phyloP scores from a whole-genome alignment of 2,329 filamentous ascomycete species.

The Coniochaeta ligniaria region DNA sequence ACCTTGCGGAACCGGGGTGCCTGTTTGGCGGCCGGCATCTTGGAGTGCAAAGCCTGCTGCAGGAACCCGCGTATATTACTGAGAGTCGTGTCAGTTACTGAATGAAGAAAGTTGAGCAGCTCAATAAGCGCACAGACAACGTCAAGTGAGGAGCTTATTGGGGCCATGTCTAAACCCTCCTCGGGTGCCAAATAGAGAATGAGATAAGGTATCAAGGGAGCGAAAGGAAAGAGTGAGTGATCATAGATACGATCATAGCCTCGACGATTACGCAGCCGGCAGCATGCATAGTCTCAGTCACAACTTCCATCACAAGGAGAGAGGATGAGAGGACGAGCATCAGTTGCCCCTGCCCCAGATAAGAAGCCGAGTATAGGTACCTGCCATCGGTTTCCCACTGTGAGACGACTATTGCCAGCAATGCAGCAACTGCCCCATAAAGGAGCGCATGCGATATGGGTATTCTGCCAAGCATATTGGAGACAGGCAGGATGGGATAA shows the following conservation, averaged over 20 bases:
- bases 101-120: neutral
- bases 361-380: constrained; percentile 1
- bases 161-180: neutral
- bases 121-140: neutral
- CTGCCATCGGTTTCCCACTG: neutral
- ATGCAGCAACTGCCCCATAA: neutral
- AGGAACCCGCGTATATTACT: constrained; percentile 13
- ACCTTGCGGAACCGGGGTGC: constrained; percentile 69
- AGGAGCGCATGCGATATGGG: neutral
- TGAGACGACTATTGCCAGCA: neutral
- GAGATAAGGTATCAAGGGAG: neutral
- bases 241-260: neutral
- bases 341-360: neutral
- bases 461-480: neutral
- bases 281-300: neutral
- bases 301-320: neutral
- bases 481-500: neutral
- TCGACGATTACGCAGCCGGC: neutral
- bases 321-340: neutral
- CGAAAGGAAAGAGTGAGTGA: neutral
- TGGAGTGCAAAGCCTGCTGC: constrained; percentile 19
- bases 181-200: neutral
- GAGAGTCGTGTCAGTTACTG: constrained; percentile 10
- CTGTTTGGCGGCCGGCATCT: constrained; percentile 46
- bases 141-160: neutral